Conservation (phyloP, 495 filamentous ascomycete species). For the Penicillium alfredii region DNA sequence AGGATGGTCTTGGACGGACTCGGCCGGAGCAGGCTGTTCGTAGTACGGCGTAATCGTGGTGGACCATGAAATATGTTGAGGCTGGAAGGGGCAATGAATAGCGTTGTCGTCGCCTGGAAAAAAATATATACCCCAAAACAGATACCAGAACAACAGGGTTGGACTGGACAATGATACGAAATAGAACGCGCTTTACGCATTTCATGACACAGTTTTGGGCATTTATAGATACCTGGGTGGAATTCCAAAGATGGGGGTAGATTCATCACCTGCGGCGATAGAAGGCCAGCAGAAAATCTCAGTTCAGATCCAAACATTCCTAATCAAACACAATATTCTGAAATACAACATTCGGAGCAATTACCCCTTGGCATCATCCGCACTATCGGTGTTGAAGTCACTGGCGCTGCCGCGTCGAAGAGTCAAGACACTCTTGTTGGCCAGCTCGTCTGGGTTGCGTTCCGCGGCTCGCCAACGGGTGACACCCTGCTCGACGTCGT, state of each 20-base stretch:
- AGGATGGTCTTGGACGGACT: constrained; percentile 81
- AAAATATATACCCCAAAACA: background rate
- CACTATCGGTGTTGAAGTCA: constrained; percentile 38
- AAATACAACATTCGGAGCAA: constrained; percentile 19
- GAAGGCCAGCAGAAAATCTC: constrained; percentile 1
- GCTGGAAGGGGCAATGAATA: no score
- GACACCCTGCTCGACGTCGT: constrained; percentile 61
- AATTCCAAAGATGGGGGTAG: no score
- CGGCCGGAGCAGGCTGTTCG: constrained; percentile 40
- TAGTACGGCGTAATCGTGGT: constrained; percentile 14
- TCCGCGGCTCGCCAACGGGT: constrained; percentile 57
- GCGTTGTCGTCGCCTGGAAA: no score
- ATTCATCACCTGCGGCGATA: background rate
- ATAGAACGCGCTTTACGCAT: no score
- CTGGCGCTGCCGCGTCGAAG: constrained; percentile 39
- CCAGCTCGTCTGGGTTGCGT: constrained; percentile 37
- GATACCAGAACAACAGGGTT: background rate
- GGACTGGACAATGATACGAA: no score
- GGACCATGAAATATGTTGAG: no score
- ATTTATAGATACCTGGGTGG: constrained; percentile 4
- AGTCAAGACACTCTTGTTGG: constrained; percentile 37
- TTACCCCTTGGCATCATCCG: constrained; percentile 39
- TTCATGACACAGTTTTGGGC: constrained; percentile 2
- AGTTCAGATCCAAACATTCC: constrained; percentile 8
- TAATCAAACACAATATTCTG: constrained; percentile 20